phyloP scores from a whole-genome alignment of 371 early-diverging fungal species.

The Coelomomyces lativittatus region DNA sequence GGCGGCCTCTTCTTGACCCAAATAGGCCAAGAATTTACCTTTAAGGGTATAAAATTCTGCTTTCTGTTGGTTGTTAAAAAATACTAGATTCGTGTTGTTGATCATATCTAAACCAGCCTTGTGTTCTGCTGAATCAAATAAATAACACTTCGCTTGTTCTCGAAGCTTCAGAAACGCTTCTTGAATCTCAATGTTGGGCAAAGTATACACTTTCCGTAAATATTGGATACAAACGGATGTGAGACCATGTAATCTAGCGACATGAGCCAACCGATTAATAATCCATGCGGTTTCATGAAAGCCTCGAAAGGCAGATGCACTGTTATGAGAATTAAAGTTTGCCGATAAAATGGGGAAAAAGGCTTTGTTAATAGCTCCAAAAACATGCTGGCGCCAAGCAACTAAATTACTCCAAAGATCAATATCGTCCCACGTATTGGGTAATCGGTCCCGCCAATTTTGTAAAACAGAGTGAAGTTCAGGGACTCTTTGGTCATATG shows the following conservation, averaged over 20 bases:
- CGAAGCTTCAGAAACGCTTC: conserved; percentile 93
- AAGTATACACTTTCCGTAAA: conserved; percentile 86
- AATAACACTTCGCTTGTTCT: conserved; percentile 96
- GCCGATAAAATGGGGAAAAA: conserved; percentile 51
- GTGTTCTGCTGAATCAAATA: conserved; percentile 61
- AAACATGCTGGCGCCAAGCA: conserved; percentile 94
- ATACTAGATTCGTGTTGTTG: conserved; percentile 92
- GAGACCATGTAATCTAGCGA: conserved; percentile 87
- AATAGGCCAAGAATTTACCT: conserved; percentile 78
- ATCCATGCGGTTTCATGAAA: conserved; percentile 99
- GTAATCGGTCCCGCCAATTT: conserved; percentile 94
- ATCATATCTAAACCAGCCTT: conserved; percentile 89
- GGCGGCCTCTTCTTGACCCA: conserved; percentile 71
- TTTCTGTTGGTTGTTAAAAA: conserved; percentile 79
- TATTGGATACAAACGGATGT: conserved; percentile 82
- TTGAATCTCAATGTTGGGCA: conserved; percentile 97
- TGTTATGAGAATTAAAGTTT: conserved; percentile 7
- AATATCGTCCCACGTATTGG: conserved; percentile 91
- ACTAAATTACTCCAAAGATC: conserved; percentile 92
- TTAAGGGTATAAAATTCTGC: conserved; percentile 96
- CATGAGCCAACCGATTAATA: conserved; percentile 96
- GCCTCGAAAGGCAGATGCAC: conserved; percentile 85
- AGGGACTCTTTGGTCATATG: conserved; percentile 59
- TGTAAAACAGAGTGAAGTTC: conserved; percentile 74
- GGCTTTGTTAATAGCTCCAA: conserved; percentile 81